Conservation (phyloP, 225 moss, liverwort and hornwort genomes). For the Bryoerythrophyllum caledonicum region DNA sequence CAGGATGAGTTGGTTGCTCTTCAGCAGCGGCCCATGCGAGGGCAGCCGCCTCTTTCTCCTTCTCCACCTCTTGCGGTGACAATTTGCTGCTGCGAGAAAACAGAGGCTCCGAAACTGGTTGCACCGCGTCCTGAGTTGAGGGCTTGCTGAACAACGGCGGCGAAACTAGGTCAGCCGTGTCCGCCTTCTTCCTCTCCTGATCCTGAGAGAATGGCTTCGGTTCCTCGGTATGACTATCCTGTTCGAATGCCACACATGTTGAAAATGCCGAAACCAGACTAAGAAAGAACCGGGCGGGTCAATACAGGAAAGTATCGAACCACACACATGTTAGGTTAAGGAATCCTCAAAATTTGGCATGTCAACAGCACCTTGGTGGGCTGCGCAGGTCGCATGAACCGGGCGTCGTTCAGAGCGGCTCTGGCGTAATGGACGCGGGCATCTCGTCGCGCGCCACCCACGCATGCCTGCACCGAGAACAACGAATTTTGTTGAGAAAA, state of each 20-base stretch:
- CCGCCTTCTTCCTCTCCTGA: slow-evolving; percentile 28
- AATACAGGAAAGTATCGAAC: background rate
- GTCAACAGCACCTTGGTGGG: slow-evolving; percentile 28
- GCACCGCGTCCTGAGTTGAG: slow-evolving; percentile 24
- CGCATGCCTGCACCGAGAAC: slow-evolving; percentile 42
- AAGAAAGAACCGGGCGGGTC: background rate
- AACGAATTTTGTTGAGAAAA: background rate
- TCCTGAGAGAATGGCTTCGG: slow-evolving; percentile 29
- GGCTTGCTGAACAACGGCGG: slow-evolving; percentile 50
- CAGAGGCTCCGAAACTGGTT: slow-evolving; percentile 54
- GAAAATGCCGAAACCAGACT: background rate
- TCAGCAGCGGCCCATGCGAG: slow-evolving; percentile 53
- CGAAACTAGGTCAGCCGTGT: slow-evolving; percentile 9
- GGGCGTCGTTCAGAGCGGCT: slow-evolving; percentile 47
- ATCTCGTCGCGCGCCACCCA: slow-evolving; percentile 44
- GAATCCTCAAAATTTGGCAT: too few species aligned
- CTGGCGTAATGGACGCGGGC: slow-evolving; percentile 44
- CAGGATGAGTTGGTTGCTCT: slow-evolving; percentile 59
- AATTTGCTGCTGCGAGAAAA: slow-evolving; percentile 58
- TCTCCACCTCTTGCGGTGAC: slow-evolving; percentile 43
- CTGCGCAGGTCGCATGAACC: slow-evolving; percentile 49
- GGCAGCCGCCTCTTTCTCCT: slow-evolving; percentile 50
- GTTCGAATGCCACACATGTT: slow-evolving; percentile 22
- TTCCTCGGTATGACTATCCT: slow-evolving; percentile 44
- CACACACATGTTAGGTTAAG: too few species aligned